phyloP scores from a whole-genome alignment of 371 early-diverging fungal genomes.

The Phascolomyces articulosus region DNA sequence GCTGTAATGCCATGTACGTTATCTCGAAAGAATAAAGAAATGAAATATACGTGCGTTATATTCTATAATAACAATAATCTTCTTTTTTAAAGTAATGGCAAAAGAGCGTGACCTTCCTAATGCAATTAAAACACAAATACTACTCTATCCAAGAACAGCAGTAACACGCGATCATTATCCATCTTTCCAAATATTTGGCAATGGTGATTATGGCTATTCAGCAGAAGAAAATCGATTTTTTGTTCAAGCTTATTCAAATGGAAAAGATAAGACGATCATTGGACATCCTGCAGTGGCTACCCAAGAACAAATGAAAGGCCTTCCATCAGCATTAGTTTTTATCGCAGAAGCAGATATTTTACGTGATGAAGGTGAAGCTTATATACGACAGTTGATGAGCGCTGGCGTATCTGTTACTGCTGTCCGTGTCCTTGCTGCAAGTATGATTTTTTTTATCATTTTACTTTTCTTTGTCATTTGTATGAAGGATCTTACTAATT shows the following conservation, averaged over 20 bases:
- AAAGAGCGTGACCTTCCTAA: constrained; percentile 4
- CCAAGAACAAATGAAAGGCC: constrained; percentile 26
- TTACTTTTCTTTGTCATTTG: background rate
- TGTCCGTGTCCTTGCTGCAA: constrained; percentile 20
- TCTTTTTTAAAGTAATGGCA: background rate
- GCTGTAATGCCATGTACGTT: constrained; percentile 12
- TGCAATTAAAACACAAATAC: constrained; percentile 16
- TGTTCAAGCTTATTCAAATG: constrained; percentile 2
- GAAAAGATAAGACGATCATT: background rate
- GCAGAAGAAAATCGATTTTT: background rate
- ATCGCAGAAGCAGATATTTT: constrained; percentile 40
- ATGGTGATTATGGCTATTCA: constrained; percentile 13
- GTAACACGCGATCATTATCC: background rate
- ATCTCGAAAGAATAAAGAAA: too few relatives aligned
- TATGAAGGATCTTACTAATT: background rate
- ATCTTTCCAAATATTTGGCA: constrained; percentile 15
- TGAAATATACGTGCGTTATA: too few relatives aligned
- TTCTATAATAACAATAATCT: background rate
- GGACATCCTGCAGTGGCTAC: constrained; percentile 13
- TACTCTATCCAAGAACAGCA: constrained; percentile 13
- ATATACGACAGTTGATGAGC: constrained; percentile 19
- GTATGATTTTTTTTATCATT: background rate
- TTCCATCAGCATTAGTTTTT: constrained; percentile 37
- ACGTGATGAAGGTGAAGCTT: constrained; percentile 42
- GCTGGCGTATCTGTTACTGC: constrained; percentile 32